Base-by-base conservation (phyloP, 306 rosid species). In the Begonia masoniana region DNA sequence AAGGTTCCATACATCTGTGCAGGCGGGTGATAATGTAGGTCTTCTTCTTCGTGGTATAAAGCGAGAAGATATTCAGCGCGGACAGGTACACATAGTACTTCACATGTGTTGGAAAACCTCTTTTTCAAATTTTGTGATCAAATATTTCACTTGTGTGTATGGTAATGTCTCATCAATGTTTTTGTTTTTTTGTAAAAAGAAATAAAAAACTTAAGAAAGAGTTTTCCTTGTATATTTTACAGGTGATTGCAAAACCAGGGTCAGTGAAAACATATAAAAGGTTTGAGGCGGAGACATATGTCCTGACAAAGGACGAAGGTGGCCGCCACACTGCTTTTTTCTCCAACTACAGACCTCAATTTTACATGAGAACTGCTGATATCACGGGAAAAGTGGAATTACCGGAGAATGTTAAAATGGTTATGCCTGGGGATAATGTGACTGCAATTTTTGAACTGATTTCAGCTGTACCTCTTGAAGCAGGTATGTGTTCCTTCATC, bases 11-110 rank as follows among this genome's bases (percentile, higher is more conserved):
- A 57, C 55, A 43, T 75, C 63, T 61, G 47, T 21, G 23, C 55
- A 92, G 99, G 96, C 99, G 2, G 96, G 96, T 75, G 96, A 92
- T 64, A 92, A 92, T 21, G 99, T 92, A 61, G 96, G 99, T 71
- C 99, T 92, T 78, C 99, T 92, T 79, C 95, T 86, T 45, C 88
- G 96, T 73, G 99, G 99, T 62, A 75, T 86, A 57, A 92, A 92
- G 58, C 80, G 99, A 15, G 99, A 92, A 68, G 99, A 92, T 51
- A 74, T 92, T 51, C 88, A 86, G 62, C 96, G 99, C 56, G 99
- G 99, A 68, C 96, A 86, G 88, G 99, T 92, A 36, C 24, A 21
- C 24, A 21, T 21, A 21, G 24, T 21, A 21, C 24, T 21, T 21
- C 3, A 21, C 24, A 21, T 21, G 43, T 43, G 10, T 13, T 43